Base-by-base conservation (phyloP, 768 basidiomycete genomes). In the Phlebiopsis flavidoalba region DNA sequence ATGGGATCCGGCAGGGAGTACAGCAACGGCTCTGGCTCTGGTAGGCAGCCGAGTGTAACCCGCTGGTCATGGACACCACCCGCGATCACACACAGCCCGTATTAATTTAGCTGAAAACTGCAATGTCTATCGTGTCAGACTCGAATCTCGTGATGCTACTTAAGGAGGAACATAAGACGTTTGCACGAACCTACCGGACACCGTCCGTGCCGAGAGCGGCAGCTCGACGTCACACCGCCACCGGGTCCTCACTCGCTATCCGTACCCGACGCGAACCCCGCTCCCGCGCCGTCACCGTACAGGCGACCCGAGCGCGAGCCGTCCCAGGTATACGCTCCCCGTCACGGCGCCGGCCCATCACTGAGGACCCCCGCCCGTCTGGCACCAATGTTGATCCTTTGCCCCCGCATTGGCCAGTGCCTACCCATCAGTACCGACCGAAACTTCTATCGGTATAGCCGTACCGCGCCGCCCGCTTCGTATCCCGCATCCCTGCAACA, bases 301-400 rank as follows among this genome's bases (percentile, higher is more conserved):
- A 31, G 31, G 45, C 54, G 33, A 53, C 31, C 62, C 58, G 46
- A 54, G 58, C 49, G 48, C 50, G 35, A 63, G 54, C 64, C 69
- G 59, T 63, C 60, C 17, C 71, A 31, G n/a, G n/a, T 67, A n/a
- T 69, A 70, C 45, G 15, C 54, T 55, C 4, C 37, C 54, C 11
- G 37, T 37, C 5, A n/a, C 21, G 21, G 22, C 43, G 5, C 21
- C 54, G 21, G 48, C 24, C 22, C 48, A 46, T 45, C 55, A 43
- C 8, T n/a, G n/a, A n/a, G n/a, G n/a, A n/a, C 15, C 55, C 5
- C 26, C 26, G 26, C 26, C n/a, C 26, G 26, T 15, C 22, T n/a
- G n/a, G 35, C 55, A 35, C 50, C 24, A 33, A 21, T n/a, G n/a
- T 43, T 40, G 37, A 43, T 43, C 22, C 46, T 14, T 21, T 26